phyloP scores from a whole-genome alignment of 257 asterid species.

The Plectranthus barbatus region DNA sequence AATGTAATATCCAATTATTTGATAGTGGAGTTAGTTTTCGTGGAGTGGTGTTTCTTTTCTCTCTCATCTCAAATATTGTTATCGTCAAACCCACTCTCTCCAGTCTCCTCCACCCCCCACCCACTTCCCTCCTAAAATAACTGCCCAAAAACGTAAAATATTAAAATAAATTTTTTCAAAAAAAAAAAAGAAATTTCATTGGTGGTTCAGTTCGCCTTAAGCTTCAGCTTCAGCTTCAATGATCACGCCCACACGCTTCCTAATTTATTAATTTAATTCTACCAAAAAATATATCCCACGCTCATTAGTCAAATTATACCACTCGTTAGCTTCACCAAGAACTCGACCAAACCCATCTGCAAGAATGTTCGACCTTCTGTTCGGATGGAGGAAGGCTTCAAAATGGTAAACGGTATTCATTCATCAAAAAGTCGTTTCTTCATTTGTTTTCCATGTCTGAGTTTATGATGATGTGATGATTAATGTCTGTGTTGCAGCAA shows the following conservation, averaged over 20 bases:
- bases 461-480: too few species aligned
- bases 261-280: not conserved
- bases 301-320: not conserved
- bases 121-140: slow-evolving; percentile 18
- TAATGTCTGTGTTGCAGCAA: slow-evolving; percentile 31
- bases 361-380: slow-evolving; percentile 44
- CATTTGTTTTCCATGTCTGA: not conserved
- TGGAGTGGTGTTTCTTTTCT: too few species aligned
- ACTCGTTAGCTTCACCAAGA: not conserved
- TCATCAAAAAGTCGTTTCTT: not conserved
- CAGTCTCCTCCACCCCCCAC: not conserved
- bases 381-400: slow-evolving; percentile 88
- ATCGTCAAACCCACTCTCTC: not conserved
- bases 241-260: slow-evolving; percentile 7
- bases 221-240: slow-evolving; percentile 11
- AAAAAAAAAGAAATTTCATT: not conserved
- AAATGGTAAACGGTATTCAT: slow-evolving; percentile 40
- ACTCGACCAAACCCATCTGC: not conserved
- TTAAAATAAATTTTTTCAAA: too few species aligned
- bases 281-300: not conserved
- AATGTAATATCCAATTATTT: too few species aligned
- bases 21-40: too few species aligned
- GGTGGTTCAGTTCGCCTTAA: too few species aligned
- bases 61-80: not conserved
- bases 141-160: slow-evolving; percentile 15